These are phyloP conservation scores for Alternaria panax DNA, from an alignment of 2,329 filamentous ascomycete species.

Conservation along the genomic window DNA sequence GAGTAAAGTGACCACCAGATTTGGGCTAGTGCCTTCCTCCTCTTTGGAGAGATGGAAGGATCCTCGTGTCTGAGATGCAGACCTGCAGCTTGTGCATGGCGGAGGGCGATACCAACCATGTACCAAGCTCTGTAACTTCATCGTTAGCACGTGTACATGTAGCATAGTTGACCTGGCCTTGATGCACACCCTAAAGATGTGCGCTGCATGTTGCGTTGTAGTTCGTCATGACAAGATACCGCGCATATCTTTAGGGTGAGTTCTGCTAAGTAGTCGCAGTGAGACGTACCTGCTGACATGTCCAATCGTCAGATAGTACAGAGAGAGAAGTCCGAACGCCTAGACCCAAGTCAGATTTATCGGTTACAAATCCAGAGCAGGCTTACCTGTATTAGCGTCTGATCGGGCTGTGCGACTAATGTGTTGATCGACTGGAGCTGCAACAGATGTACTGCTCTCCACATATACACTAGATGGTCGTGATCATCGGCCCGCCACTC, in stretches of 20 bases:
- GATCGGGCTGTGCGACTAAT: conserved; percentile 34
- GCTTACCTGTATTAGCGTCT: conserved; percentile 23
- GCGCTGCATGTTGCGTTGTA: neutral
- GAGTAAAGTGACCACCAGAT: conserved; percentile 51
- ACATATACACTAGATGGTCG: conserved; percentile 47
- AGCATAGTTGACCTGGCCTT: neutral
- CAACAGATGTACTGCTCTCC: conserved; percentile 24
- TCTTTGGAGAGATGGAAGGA: conserved; percentile 18
- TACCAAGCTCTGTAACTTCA: conserved; percentile 44
- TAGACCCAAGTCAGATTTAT: conserved; percentile 23
- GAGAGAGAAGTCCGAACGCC: conserved; percentile 44
- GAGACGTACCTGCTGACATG: conserved; percentile 49
- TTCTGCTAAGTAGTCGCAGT: neutral
- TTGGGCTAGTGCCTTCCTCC: conserved; percentile 41
- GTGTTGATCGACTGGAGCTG: conserved; percentile 30
- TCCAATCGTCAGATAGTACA: conserved; percentile 49
- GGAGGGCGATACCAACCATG: conserved; percentile 45
- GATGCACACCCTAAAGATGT: neutral
- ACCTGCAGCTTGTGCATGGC: conserved; percentile 46
- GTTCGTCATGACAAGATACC: neutral
- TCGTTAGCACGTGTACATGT: conserved; percentile 12
- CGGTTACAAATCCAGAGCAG: neutral
- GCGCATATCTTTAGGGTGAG: neutral
- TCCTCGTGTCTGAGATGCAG: conserved; percentile 47
- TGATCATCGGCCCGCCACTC: conserved; percentile 26